phyloP scores from a whole-genome alignment of 176 grass and related monocot species.

The Dactylis glomerata region DNA sequence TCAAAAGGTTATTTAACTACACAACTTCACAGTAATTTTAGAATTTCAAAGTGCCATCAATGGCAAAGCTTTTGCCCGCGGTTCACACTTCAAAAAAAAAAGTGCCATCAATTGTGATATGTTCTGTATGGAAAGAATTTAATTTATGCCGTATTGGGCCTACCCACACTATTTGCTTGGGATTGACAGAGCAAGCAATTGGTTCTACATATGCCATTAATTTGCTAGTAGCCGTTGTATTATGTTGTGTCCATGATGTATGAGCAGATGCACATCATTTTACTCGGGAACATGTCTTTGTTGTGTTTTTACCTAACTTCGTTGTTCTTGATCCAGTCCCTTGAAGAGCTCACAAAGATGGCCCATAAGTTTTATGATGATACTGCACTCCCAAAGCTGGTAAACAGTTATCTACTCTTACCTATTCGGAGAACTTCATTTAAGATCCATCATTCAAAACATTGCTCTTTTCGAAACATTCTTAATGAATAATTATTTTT shows the following conservation, averaged over 20 bases:
- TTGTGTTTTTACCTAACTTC: conserved; percentile 24
- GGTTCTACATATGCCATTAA: background rate
- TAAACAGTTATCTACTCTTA: conserved; percentile 35
- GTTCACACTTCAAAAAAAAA: no score
- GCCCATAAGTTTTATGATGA: conserved; percentile 88
- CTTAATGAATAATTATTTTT: conserved; percentile 18
- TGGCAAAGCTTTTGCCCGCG: no score
- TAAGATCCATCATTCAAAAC: background rate
- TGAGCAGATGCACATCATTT: background rate
- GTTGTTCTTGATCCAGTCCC: conserved; percentile 56
- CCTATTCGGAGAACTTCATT: conserved; percentile 16
- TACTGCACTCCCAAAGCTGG: conserved; percentile 93
- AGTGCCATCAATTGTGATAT: conserved; percentile 19
- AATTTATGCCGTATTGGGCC: background rate
- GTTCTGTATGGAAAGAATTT: conserved; percentile 6
- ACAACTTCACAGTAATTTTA: background rate
- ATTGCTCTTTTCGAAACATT: conserved; percentile 14
- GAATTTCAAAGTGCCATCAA: background rate
- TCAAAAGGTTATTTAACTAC: conserved; percentile 62
- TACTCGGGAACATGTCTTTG: conserved; percentile 14
- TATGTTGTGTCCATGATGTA: background rate
- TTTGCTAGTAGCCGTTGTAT: background rate
- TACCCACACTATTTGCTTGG: conserved; percentile 23
- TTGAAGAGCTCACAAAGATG: conserved; percentile 85
- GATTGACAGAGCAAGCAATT: background rate